These are phyloP conservation scores for Emmonsia crescens DNA, from an alignment of 2,329 filamentous ascomycete species.

Conservation along the genomic window DNA sequence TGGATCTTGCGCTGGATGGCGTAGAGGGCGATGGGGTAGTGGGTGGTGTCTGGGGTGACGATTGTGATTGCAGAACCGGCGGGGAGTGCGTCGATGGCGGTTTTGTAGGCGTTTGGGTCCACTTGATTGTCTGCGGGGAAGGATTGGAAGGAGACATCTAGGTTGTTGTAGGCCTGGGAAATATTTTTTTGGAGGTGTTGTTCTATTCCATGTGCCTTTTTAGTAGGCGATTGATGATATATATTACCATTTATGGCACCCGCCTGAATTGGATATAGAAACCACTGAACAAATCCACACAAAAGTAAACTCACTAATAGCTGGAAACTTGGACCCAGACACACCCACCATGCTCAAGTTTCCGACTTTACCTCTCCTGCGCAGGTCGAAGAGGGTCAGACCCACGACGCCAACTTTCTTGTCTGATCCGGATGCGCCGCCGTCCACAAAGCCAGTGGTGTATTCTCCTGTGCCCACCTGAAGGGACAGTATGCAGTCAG, in stretches of 20 bases:
- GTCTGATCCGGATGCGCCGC: constrained; percentile 72
- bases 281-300: neutral
- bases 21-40: constrained; percentile 85
- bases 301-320: constrained; percentile 57
- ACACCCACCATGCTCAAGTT: constrained; percentile 82
- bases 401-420: constrained; percentile 95
- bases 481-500: neutral
- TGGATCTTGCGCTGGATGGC: constrained; percentile 81
- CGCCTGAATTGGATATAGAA: neutral
- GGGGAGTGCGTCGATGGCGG: constrained; percentile 71
- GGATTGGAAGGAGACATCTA: constrained; percentile 77
- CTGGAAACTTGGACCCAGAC: constrained; percentile 79
- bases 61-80: constrained; percentile 86
- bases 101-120: constrained; percentile 76
- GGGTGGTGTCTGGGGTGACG: constrained; percentile 88
- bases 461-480: constrained; percentile 89
- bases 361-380: constrained; percentile 76
- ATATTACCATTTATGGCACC: neutral
- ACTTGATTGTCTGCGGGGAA: constrained; percentile 62
- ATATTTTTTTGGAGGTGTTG: constrained; percentile 84
- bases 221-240: neutral
- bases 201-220: constrained; percentile 37
- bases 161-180: constrained; percentile 70
- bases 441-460: constrained; percentile 87
- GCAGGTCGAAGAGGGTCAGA: constrained; percentile 77